phyloP scores from a whole-genome alignment of 805 yeast species.

The Metschnikowia henanensis region DNA sequence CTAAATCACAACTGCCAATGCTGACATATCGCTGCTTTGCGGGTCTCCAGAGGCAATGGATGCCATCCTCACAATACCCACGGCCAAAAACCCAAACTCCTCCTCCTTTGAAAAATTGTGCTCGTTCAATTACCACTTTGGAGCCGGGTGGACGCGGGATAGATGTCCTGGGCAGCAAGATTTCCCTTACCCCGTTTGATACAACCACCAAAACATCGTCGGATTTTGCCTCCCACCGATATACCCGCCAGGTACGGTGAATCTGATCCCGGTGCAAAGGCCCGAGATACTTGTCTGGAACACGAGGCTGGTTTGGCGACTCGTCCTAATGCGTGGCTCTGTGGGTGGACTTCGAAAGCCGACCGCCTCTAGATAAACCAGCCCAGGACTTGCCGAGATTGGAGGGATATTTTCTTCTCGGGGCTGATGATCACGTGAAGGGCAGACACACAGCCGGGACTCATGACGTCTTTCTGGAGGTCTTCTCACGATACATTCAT shows the following conservation, averaged over 20 bases:
- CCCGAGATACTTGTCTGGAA: neutral
- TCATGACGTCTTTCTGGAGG: neutral
- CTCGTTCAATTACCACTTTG: neutral
- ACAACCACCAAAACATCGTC: slow-evolving; percentile 2
- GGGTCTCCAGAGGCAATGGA: neutral
- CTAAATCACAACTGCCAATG: no score
- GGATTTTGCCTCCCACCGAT: neutral
- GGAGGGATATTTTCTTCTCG: neutral
- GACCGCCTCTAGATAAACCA: slow-evolving; percentile 3
- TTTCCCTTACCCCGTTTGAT: slow-evolving; percentile 2
- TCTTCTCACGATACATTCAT: neutral
- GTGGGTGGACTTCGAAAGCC: neutral
- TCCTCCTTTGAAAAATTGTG: neutral
- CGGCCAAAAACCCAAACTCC: slow-evolving; percentile 1
- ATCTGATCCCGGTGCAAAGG: neutral
- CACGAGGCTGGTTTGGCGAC: neutral
- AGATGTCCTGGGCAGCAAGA: neutral
- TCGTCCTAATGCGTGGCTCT: slow-evolving; percentile 1
- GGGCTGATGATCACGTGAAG: neutral
- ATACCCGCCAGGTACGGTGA: neutral
- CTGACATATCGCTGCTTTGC: neutral
- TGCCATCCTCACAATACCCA: slow-evolving; percentile 5
- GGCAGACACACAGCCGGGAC: slow-evolving; percentile 4
- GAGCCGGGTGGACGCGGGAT: neutral
- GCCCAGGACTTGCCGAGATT: slow-evolving; percentile 6